Percentiles rank a stretch among this genome's conserved stretches.
phyloP scores from a whole-genome alignment of 2,329 filamentous ascomycete species.

The Plenodomus lindquistii region DNA sequence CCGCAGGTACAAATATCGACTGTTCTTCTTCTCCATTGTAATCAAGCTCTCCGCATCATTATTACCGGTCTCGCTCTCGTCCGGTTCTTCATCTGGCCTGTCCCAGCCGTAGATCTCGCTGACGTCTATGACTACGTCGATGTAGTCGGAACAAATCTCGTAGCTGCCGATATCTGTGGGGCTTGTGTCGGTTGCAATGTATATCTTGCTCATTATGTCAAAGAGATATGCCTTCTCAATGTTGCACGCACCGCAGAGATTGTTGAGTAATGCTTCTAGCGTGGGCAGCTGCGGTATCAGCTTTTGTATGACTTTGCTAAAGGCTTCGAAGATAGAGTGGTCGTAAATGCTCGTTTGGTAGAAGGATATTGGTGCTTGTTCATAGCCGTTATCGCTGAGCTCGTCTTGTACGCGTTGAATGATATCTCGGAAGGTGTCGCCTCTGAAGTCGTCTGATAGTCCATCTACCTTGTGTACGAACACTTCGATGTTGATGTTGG shows the following conservation, averaged over 20 bases:
- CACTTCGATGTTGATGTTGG: slow-evolving; percentile 94
- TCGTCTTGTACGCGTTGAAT: slow-evolving; percentile 96
- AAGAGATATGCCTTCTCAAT: slow-evolving; percentile 99
- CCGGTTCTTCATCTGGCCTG: slow-evolving; percentile 41
- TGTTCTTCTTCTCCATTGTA: slow-evolving; percentile 61
- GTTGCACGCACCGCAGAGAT: slow-evolving; percentile 87
- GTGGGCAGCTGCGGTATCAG: slow-evolving; percentile 91
- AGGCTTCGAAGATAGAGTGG: slow-evolving; percentile 97
- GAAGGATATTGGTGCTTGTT: slow-evolving; percentile 91
- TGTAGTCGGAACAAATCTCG: slow-evolving; percentile 98
- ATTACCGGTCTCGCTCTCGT: slow-evolving; percentile 48
- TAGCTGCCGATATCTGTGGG: slow-evolving; percentile 95
- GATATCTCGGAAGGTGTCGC: slow-evolving; percentile 95
- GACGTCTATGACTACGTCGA: slow-evolving; percentile 96
- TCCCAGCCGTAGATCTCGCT: slow-evolving; percentile 91
- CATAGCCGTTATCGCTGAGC: slow-evolving; percentile 87
- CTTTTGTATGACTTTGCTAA: slow-evolving; percentile 98
- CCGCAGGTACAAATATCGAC: slow-evolving; percentile 65
- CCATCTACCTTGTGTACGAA: slow-evolving; percentile 99
- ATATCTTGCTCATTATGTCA: slow-evolving; percentile 96
- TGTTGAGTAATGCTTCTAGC: slow-evolving; percentile 91
- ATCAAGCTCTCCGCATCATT: slow-evolving; percentile 66
- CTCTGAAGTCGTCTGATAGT: slow-evolving; percentile 94
- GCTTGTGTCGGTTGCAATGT: slow-evolving; percentile 93
- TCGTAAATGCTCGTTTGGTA: slow-evolving; percentile 98